phyloP scores from a whole-genome alignment of 2,329 filamentous ascomycete genomes.

The Aspergillus pseudoterreus region DNA sequence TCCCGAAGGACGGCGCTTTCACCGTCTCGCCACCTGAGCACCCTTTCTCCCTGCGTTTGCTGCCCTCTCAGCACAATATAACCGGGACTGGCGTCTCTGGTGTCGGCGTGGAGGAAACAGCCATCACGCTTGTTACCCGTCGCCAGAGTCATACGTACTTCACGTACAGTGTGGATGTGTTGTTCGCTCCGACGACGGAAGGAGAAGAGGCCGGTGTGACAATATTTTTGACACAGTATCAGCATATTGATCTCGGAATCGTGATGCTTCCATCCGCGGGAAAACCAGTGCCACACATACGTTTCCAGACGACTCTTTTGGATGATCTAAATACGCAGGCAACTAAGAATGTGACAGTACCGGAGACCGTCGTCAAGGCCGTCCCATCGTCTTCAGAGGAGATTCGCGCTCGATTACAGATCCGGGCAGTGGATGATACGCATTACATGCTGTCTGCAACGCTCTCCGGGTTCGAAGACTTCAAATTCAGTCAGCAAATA shows the following conservation, averaged over 20 bases:
- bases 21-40: not conserved
- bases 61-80: not conserved
- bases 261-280: not conserved
- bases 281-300: not conserved
- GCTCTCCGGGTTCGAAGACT: not conserved
- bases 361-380: not conserved
- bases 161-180: conserved; percentile 4
- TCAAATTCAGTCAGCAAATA: not conserved
- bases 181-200: not conserved
- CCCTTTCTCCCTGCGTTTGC: not conserved
- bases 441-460: not conserved
- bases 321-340: not conserved
- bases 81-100: not conserved
- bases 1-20: not conserved
- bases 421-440: conserved; percentile 1
- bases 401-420: not conserved
- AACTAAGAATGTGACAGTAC: not conserved
- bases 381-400: not conserved
- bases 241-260: conserved; percentile 6
- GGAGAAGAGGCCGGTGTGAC: conserved; percentile 6
- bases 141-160: conserved; percentile 5
- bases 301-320: not conserved
- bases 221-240: conserved; percentile 1
- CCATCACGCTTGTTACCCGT: not conserved
- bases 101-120: not conserved